Evolutionary conservation across 1,284 basidiomycete species (phyloP), one percentile per base, ranked within the genome.

Genomic region (Apiotrichum laibachii): DNA sequence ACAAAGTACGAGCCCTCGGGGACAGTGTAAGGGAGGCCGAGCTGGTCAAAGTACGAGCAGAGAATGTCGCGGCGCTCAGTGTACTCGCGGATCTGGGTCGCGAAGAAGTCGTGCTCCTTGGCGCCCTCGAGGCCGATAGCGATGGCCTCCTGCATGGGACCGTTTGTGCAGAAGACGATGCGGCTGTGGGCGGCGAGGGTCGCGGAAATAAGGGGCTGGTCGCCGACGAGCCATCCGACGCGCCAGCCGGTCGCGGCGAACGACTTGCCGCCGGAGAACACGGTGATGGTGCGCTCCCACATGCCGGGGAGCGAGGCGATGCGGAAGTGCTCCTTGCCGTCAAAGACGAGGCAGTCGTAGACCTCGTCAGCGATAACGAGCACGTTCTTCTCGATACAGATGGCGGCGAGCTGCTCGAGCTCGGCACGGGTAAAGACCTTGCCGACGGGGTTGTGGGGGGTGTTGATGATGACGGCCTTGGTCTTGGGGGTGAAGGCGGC

Each of bases 211-310:
- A 99, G 89, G 43, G 85, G 86, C 22, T 84, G 73, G 6, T 92
- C 90, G 8, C 89, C 96, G 64, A 99, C 88, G 15, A 94, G 84
- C 93, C 93, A 99, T 69, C 77, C 96, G 26, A 99, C 85, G 58
- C 96, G 87, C 95, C 95, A 99, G 26, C 96, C 96, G 1, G 96
- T 99, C 10, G 92, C 92, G 18, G 95, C 90, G 76, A 99, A 99
- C n/a, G 91, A 87, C 81, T 93, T 88, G 65, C 89, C 89, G 13
- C 86, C 90, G 11, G 88, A 90, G 31, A 87, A 85, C 46, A 92
- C 85, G 2, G 90, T 91, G 55, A 92, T 81, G 0, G 90, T 92
- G 44, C 90, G 87, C 66, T 98, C 91, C 94, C 94, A 99, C 92
- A 98, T 96, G n/a, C 92, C 90, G 11, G 92, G 92, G 34, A 97